Percentiles rank a stretch among this genome's conserved stretches.
Conservation (phyloP, 257 asterid species). For the Coffea eugenioides region DNA sequence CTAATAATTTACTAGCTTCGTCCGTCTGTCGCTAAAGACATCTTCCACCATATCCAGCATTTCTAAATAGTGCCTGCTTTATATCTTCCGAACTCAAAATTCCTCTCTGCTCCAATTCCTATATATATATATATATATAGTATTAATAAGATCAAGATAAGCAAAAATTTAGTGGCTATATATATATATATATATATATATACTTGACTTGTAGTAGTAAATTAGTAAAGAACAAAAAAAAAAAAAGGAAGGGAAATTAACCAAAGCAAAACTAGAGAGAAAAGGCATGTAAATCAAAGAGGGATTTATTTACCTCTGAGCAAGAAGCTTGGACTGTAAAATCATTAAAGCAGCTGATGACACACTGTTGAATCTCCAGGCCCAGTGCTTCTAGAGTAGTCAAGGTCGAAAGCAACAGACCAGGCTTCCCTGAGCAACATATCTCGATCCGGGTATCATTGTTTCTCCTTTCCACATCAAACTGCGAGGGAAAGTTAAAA, state of each 20-base stretch:
- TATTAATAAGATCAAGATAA: too few relatives aligned
- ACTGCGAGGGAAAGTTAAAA: slow-evolving; percentile 32
- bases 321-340: slow-evolving; percentile 74
- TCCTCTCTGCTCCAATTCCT: slow-evolving; percentile 53
- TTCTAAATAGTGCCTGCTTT: slow-evolving; percentile 65
- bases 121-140: background rate
- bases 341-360: slow-evolving; percentile 72
- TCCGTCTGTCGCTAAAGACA: slow-evolving; percentile 33
- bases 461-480: slow-evolving; percentile 60
- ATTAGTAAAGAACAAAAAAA: too few relatives aligned
- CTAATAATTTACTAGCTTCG: background rate
- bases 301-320: slow-evolving; percentile 29
- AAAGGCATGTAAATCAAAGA: background rate
- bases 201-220: too few relatives aligned
- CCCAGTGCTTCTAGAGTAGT: slow-evolving; percentile 71
- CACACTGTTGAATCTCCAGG: slow-evolving; percentile 71
- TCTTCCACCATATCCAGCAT: slow-evolving; percentile 73
- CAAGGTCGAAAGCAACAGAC: slow-evolving; percentile 69
- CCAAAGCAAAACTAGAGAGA: background rate
- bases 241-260: background rate
- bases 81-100: slow-evolving; percentile 51
- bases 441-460: slow-evolving; percentile 57
- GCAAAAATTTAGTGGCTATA: too few relatives aligned
- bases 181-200: too few relatives aligned
- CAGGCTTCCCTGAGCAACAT: slow-evolving; percentile 55